Conservation (phyloP, 495 filamentous ascomycete species). For the Collariella sp. region DNA sequence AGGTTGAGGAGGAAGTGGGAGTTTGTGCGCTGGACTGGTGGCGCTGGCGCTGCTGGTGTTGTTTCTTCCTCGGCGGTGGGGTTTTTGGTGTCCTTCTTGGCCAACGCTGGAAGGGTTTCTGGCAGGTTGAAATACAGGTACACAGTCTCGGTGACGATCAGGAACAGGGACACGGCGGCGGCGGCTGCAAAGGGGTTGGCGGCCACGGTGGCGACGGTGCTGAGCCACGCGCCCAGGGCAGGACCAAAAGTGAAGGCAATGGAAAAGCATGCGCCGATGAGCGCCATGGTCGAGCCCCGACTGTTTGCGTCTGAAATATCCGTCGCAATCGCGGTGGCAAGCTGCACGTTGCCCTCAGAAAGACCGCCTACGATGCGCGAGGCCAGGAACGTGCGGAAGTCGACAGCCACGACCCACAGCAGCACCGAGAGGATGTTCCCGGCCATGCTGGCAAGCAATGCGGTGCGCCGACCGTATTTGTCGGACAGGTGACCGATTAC, state of each 20-base stretch:
- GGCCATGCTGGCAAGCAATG: conserved; percentile 86
- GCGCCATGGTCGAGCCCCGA: conserved; percentile 83
- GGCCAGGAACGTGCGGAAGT: conserved; percentile 92
- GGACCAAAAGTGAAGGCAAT: conserved; percentile 96
- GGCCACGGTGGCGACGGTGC: conserved; percentile 61
- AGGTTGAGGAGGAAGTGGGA: conserved; percentile 73
- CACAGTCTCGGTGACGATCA: conserved; percentile 76
- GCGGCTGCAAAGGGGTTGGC: conserved; percentile 91
- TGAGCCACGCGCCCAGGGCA: conserved; percentile 77
- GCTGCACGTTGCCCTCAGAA: conserved; percentile 93
- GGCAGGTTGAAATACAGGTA: conserved; percentile 85
- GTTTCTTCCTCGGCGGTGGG: conserved; percentile 22
- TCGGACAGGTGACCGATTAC: conserved; percentile 86
- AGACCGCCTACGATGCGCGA: conserved; percentile 86
- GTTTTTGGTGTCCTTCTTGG: conserved; percentile 13
- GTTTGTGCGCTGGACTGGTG: conserved; percentile 54
- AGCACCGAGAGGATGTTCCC: conserved; percentile 89
- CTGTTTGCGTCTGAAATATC: conserved; percentile 81
- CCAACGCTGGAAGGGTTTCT: conserved; percentile 66
- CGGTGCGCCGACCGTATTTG: conserved; percentile 76
- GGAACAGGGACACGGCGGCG: conserved; percentile 69
- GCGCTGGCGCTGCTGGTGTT: conserved; percentile 11
- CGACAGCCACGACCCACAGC: conserved; percentile 84
- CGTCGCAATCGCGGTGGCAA: conserved; percentile 93
- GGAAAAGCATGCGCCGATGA: conserved; percentile 93